These are phyloP conservation scores for Collybiopsis confluens DNA, from an alignment of 768 basidiomycete species.

Conservation along the genomic window DNA sequence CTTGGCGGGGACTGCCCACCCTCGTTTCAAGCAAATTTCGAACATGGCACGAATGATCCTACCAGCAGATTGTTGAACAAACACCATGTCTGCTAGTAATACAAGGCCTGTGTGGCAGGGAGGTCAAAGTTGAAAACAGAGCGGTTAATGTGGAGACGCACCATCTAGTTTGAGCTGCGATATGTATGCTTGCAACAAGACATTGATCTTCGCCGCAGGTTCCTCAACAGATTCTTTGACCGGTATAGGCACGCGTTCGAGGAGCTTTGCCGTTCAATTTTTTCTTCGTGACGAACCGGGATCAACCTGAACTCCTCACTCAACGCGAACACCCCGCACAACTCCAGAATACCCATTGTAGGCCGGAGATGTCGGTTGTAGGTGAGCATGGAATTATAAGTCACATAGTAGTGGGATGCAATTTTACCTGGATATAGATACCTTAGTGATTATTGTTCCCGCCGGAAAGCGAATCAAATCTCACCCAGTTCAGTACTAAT, in stretches of 20 bases:
- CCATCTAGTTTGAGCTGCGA: conserved; percentile 92
- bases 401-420: conserved; percentile 93
- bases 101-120: conserved; percentile 54
- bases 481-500: conserved; percentile 85
- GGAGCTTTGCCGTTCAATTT: conserved; percentile 80
- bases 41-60: conserved; percentile 95
- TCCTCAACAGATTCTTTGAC: conserved; percentile 97
- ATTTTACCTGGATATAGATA: conserved; percentile 42
- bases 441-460: no score
- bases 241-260: conserved; percentile 95
- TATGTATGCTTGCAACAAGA: conserved; percentile 90
- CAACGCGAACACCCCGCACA: conserved; percentile 93
- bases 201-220: conserved; percentile 95
- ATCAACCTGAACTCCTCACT: conserved; percentile 94
- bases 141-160: conserved; percentile 14
- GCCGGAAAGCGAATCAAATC: no score
- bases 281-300: conserved; percentile 87
- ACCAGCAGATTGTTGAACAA: conserved; percentile 95
- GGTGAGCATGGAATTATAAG: conserved; percentile 91
- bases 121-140: neutral
- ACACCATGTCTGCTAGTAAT: conserved; percentile 89
- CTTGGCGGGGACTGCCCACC: conserved; percentile 95
- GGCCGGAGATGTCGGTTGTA: conserved; percentile 93
- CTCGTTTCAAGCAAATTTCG: conserved; percentile 95
- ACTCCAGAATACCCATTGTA: conserved; percentile 82